A percentile compares a stretch with the other conserved stretches of the same genome.
Evolutionary conservation across 139 green algal genomes (phyloP).

Genomic region (Volvox reticuliferus): DNA sequence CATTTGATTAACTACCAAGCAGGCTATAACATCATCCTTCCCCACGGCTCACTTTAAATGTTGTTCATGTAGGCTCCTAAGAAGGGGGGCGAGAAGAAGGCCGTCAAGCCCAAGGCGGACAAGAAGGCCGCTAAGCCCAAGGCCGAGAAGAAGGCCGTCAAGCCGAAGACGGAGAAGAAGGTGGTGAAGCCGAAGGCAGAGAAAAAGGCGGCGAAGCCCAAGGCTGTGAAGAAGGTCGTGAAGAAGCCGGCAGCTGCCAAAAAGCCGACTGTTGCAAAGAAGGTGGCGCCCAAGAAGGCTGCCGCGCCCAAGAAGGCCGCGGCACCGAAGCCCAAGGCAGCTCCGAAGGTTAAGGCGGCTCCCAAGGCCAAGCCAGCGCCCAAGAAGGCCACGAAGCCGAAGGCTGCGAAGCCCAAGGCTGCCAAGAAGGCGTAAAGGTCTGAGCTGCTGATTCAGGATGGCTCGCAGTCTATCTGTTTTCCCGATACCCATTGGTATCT

Average conservation of each 20-base stretch:
- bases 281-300: conserved; percentile 30
- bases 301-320: conserved; percentile 23
- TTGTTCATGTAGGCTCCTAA: conserved; percentile 42
- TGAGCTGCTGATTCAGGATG: not conserved
- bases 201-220: conserved; percentile 48
- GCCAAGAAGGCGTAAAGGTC: conserved; percentile 33
- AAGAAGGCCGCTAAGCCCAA: conserved; percentile 49
- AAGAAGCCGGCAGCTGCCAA: conserved; percentile 32
- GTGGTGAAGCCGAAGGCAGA: conserved; percentile 43
- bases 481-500: not conserved
- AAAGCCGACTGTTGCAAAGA: conserved; percentile 23
- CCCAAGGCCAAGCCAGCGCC: conserved; percentile 22
- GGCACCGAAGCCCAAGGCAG: conserved; percentile 48
- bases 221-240: conserved; percentile 41
- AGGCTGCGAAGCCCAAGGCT: conserved; percentile 9
- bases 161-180: conserved; percentile 18
- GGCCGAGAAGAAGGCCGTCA: conserved; percentile 36
- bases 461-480: not conserved
- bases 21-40: too few relatives aligned
- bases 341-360: conserved; percentile 31
- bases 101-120: conserved; percentile 43
- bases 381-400: conserved; percentile 6
- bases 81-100: conserved; percentile 55
- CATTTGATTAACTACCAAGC: too few relatives aligned
- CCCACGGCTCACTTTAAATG: too few relatives aligned